phyloP scores from a whole-genome alignment of 345 rosid species.

The Ceriops zippeliana region DNA sequence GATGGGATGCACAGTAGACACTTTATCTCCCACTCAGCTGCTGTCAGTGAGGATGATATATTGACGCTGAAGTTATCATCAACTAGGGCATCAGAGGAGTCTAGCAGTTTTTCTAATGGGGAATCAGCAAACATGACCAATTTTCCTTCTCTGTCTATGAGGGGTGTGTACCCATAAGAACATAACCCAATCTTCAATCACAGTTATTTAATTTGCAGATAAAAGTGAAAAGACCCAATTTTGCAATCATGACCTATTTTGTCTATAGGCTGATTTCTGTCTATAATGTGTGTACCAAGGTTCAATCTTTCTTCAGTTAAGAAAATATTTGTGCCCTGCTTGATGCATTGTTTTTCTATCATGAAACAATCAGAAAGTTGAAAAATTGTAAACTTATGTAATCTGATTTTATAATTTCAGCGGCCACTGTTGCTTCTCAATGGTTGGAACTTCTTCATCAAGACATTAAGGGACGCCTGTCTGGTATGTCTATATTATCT shows the following conservation, averaged over 20 bases:
- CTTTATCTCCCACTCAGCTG: constrained; percentile 15
- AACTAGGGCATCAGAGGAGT: constrained; percentile 39
- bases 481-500: constrained; percentile 44
- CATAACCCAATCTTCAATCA: too few species aligned
- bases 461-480: constrained; percentile 83
- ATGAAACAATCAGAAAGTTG: constrained; percentile 22
- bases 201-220: too few species aligned
- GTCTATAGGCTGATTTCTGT: constrained; percentile 31
- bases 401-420: constrained; percentile 37
- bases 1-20: constrained; percentile 22
- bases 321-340: not conserved
- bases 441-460: constrained; percentile 95
- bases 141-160: constrained; percentile 57
- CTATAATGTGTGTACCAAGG: constrained; percentile 42
- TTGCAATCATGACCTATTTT: constrained; percentile 30
- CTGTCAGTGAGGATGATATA: constrained; percentile 37
- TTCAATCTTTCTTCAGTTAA: too few species aligned
- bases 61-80: constrained; percentile 52
- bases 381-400: constrained; percentile 22
- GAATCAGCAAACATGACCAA: constrained; percentile 37
- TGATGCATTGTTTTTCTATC: constrained; percentile 12
- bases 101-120: constrained; percentile 42
- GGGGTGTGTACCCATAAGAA: constrained; percentile 43
- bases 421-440: constrained; percentile 87
- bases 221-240: too few species aligned